These are phyloP conservation scores for Phanerodontia chrysosporium DNA, from an alignment of 768 basidiomycete genomes.

Conservation along the genomic window DNA sequence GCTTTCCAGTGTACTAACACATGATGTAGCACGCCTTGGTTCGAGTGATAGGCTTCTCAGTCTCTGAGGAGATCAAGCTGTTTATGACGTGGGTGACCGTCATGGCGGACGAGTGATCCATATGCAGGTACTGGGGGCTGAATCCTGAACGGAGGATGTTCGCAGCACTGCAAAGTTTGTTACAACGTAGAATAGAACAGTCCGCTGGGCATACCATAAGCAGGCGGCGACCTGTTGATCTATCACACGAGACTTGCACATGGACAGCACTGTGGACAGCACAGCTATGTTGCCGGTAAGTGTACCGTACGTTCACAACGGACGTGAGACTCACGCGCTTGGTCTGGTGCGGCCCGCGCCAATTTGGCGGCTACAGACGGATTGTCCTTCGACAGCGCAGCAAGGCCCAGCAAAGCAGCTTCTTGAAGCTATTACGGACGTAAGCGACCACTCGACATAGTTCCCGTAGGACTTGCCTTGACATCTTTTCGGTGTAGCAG, in stretches of 20 bases:
- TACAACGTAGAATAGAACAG: neutral
- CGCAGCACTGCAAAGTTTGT: conserved; percentile 41
- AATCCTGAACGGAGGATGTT: conserved; percentile 54
- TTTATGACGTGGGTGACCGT: conserved; percentile 71
- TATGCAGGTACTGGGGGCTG: conserved; percentile 23
- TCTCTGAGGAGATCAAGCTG: conserved; percentile 44
- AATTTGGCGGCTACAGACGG: conserved; percentile 45
- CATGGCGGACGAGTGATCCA: conserved; percentile 45
- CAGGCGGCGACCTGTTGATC: conserved; percentile 70
- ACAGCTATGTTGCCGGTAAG: conserved; percentile 25
- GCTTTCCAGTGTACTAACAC: conserved; percentile 46
- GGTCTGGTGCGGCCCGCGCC: conserved; percentile 38
- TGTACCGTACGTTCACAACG: neutral
- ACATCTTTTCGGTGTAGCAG: conserved; percentile 48
- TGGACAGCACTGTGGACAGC: conserved; percentile 41
- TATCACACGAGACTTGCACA: conserved; percentile 53
- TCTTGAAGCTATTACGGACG: conserved; percentile 51
- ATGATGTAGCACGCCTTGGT: conserved; percentile 75
- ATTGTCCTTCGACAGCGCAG: conserved; percentile 64
- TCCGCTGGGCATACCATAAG: conserved; percentile 46
- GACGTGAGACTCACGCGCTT: conserved; percentile 28
- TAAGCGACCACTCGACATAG: neutral
- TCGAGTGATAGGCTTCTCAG: conserved; percentile 39
- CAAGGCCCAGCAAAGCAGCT: conserved; percentile 59
- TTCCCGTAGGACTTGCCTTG: conserved; percentile 38